Percentiles rank a stretch among this genome's conserved stretches.
phyloP scores from a whole-genome alignment of 257 asterid genomes.

The Salvia hispanica region DNA sequence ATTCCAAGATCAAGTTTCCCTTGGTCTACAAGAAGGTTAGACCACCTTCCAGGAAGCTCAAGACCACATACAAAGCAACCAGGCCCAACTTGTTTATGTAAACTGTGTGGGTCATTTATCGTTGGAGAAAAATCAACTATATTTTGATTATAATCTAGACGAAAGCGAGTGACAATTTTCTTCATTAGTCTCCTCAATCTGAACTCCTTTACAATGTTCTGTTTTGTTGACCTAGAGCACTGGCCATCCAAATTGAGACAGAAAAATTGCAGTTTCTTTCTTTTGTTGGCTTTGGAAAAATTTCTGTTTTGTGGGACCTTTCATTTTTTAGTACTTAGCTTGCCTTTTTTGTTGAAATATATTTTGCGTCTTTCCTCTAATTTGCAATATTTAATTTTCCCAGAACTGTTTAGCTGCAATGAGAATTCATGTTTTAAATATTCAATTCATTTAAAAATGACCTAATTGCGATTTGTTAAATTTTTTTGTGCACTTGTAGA shows the following conservation, averaged over 20 bases:
- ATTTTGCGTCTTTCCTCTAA: no score
- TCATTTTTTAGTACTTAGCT: neutral
- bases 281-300: neutral
- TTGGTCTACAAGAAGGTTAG: constrained; percentile 70
- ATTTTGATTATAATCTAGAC: neutral
- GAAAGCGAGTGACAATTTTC: neutral
- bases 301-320: neutral
- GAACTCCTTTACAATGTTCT: constrained; percentile 9
- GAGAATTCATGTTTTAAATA: no score
- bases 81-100: constrained; percentile 69
- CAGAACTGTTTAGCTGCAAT: no score
- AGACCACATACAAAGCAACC: constrained; percentile 69
- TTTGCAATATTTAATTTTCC: no score
- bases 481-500: no score
- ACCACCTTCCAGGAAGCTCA: constrained; percentile 71
- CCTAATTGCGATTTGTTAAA: no score
- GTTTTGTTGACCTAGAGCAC: constrained; percentile 21
- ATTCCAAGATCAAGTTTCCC: constrained; percentile 81
- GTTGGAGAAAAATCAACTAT: neutral
- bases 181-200: constrained; percentile 16
- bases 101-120: constrained; percentile 11
- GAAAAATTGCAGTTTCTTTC: neutral
- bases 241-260: constrained; percentile 18
- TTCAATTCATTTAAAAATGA: no score
- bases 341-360: neutral